phyloP scores from a whole-genome alignment of 2,329 filamentous ascomycete genomes.

The Fusarium piperis region DNA sequence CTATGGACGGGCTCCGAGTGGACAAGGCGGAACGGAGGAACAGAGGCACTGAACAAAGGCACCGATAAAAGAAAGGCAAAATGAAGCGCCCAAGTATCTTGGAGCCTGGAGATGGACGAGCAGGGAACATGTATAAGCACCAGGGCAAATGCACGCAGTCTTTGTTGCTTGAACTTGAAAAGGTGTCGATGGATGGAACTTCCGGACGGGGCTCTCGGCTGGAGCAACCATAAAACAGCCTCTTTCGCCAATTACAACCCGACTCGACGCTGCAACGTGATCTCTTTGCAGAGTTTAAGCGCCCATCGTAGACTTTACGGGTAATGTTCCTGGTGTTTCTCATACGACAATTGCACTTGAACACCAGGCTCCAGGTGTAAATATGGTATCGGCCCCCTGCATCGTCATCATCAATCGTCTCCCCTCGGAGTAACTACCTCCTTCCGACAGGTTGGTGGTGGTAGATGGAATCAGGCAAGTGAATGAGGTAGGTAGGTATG shows the following conservation, averaged over 20 bases:
- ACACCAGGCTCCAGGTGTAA: background rate
- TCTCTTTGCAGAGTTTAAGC: slow-evolving; percentile 1
- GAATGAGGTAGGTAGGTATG: background rate
- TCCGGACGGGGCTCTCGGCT: background rate
- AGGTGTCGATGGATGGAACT: background rate
- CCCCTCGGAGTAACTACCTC: background rate
- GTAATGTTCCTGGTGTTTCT: background rate
- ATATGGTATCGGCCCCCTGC: background rate
- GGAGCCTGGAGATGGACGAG: background rate
- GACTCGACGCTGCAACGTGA: slow-evolving; percentile 1
- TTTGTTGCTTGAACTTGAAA: background rate
- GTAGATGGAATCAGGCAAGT: background rate
- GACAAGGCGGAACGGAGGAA: background rate
- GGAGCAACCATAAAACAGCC: slow-evolving; percentile 2
- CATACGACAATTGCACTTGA: background rate
- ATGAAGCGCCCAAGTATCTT: background rate
- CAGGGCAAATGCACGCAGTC: background rate
- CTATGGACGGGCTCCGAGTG: background rate
- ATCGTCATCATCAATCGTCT: background rate
- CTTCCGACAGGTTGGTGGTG: background rate
- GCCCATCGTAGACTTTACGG: slow-evolving; percentile 3
- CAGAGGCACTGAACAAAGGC: background rate
- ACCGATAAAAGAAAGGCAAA: background rate
- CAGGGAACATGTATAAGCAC: background rate
- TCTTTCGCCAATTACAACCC: slow-evolving; percentile 8